Evolutionary conservation across 306 rosid genomes (phyloP).

Genomic region (Dicorynia guianensis): DNA sequence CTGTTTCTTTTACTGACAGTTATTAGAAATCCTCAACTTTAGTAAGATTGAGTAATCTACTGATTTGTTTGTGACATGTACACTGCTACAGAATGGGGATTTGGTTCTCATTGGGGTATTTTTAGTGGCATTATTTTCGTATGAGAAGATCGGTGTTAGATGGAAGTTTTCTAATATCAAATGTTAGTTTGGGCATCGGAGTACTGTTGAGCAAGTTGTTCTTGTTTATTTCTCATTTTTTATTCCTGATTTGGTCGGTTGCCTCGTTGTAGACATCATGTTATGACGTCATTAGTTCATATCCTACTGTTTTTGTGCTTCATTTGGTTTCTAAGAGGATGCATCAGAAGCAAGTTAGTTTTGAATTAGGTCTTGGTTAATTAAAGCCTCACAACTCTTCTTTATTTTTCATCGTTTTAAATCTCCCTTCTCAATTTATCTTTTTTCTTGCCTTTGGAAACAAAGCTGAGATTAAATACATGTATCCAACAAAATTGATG

Average conservation of each 20-base stretch:
- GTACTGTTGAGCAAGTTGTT: neutral
- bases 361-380: slow-evolving; percentile 27
- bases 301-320: slow-evolving; percentile 11
- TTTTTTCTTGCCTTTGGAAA: slow-evolving; percentile 10
- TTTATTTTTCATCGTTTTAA: neutral
- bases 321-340: slow-evolving; percentile 38
- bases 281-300: slow-evolving; percentile 29
- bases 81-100: neutral
- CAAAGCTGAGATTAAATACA: slow-evolving; percentile 14
- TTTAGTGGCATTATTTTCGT: slow-evolving; percentile 41
- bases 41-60: slow-evolving; percentile 1
- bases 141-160: slow-evolving; percentile 38
- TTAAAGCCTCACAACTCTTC: neutral
- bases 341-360: slow-evolving; percentile 28
- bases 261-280: neutral
- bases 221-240: neutral
- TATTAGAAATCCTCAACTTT: slow-evolving; percentile 10
- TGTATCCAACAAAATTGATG: slow-evolving; percentile 12
- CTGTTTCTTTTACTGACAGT: neutral
- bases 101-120: slow-evolving; percentile 2
- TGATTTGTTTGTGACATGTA: neutral
- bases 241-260: slow-evolving; percentile 8
- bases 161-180: slow-evolving; percentile 1
- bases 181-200: slow-evolving; percentile 35
- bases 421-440: slow-evolving; percentile 4